A percentile compares a stretch with the other conserved stretches of the same genome.
These are phyloP conservation scores for Lenwebbia sp. DNA, from an alignment of 345 rosid species.

Conservation along the genomic window DNA sequence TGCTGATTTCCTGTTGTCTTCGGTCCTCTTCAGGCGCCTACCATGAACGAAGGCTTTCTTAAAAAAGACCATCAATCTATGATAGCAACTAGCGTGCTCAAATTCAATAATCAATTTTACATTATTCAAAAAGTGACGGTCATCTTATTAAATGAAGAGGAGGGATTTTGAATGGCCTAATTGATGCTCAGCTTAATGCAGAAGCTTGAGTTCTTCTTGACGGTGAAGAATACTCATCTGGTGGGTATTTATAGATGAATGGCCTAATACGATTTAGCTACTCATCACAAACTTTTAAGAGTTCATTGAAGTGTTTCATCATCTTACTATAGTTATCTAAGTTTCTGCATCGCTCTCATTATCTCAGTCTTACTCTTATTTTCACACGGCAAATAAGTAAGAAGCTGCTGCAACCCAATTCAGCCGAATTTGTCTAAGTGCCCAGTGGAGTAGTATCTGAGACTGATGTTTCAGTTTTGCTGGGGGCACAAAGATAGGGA, in stretches of 20 bases:
- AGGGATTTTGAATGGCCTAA: background rate
- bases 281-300: background rate
- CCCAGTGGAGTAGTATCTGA: background rate
- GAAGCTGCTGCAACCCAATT: background rate
- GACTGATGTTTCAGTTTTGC: background rate
- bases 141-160: background rate
- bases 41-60: too few relatives aligned
- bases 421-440: background rate
- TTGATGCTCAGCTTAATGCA: background rate
- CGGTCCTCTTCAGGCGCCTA: too few relatives aligned
- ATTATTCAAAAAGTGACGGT: too few relatives aligned
- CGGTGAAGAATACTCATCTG: background rate
- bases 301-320: background rate
- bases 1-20: too few relatives aligned
- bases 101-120: too few relatives aligned
- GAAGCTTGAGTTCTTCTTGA: background rate
- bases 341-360: background rate
- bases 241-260: background rate
- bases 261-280: background rate
- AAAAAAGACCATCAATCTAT: too few relatives aligned
- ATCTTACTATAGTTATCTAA: background rate
- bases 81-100: too few relatives aligned
- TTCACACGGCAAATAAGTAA: background rate
- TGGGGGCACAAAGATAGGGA: background rate
- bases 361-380: background rate